Evolutionary conservation across 164 flowering plant species (phyloP).

Genomic region (Pachysandra terminalis): DNA sequence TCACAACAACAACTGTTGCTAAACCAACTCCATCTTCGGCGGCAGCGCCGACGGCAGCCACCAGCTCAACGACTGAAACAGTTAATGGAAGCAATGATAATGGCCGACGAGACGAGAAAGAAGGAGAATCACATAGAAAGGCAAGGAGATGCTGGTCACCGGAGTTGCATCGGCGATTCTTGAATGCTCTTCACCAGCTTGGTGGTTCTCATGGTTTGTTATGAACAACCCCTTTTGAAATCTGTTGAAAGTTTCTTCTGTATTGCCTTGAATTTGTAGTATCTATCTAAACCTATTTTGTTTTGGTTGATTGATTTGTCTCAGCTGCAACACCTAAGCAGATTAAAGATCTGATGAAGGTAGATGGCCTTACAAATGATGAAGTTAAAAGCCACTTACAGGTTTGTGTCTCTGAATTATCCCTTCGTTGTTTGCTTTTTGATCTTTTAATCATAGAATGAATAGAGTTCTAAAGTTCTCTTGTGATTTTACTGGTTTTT

Average conservation of each 20-base stretch:
- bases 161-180: conserved; percentile 75
- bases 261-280: neutral
- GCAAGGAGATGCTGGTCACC: conserved; percentile 87
- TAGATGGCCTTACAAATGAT: conserved; percentile 94
- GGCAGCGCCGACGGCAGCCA: conserved; percentile 21
- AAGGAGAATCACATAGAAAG: conserved; percentile 46
- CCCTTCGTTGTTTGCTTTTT: too few relatives aligned
- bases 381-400: conserved; percentile 99
- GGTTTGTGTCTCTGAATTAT: conserved; percentile 36
- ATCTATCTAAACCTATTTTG: neutral
- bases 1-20: conserved; percentile 4
- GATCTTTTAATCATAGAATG: too few relatives aligned
- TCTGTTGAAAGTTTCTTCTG: too few relatives aligned
- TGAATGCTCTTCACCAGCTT: conserved; percentile 77
- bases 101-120: conserved; percentile 31
- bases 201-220: conserved; percentile 86
- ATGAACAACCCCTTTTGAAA: neutral
- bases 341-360: conserved; percentile 92
- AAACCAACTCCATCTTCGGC: neutral
- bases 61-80: conserved; percentile 45
- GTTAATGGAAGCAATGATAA: conserved; percentile 13
- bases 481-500: too few relatives aligned
- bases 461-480: too few relatives aligned
- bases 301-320: conserved; percentile 7
- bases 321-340: conserved; percentile 95